Conservation (phyloP, 768 basidiomycete genomes). For the Tulasnella sp. region DNA sequence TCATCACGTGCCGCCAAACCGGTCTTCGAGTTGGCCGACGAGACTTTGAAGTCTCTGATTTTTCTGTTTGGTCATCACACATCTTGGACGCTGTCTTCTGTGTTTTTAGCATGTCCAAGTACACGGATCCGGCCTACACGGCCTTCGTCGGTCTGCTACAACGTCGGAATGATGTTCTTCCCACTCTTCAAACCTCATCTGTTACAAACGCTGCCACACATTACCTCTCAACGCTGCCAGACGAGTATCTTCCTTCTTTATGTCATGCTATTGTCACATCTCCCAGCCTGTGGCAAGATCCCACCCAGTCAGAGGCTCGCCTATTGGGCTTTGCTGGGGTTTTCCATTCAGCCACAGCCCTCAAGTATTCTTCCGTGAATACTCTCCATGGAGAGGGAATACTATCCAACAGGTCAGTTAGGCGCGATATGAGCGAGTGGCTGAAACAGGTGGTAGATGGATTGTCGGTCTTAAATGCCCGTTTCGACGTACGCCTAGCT, state of each 20-base stretch:
- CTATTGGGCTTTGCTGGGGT: slow-evolving; percentile 1
- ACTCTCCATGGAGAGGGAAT: neutral
- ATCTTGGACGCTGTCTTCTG: too few relatives aligned
- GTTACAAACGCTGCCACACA: slow-evolving; percentile 8
- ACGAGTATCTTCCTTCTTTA: slow-evolving; percentile 6
- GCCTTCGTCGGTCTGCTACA: slow-evolving; percentile 12
- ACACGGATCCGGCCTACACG: slow-evolving; percentile 13
- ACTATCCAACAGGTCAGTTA: neutral
- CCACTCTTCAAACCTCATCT: neutral
- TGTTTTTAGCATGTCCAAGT: too few relatives aligned
- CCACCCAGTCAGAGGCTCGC: neutral
- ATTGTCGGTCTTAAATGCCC: neutral
- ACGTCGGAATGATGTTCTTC: neutral
- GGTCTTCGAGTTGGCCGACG: too few relatives aligned
- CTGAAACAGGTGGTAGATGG: slow-evolving; percentile 1
- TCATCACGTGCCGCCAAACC: too few relatives aligned
- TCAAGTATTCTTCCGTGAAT: neutral
- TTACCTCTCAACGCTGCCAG: slow-evolving; percentile 10
- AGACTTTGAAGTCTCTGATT: too few relatives aligned
- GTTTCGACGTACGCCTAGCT: neutral
- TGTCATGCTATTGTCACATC: slow-evolving; percentile 8
- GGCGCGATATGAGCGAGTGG: slow-evolving; percentile 1
- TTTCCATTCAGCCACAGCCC: slow-evolving; percentile 2
- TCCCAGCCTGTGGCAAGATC: slow-evolving; percentile 1
- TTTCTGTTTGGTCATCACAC: too few relatives aligned